phyloP scores from a whole-genome alignment of 768 basidiomycete genomes.

The Macrolepiota fuliginosa region DNA sequence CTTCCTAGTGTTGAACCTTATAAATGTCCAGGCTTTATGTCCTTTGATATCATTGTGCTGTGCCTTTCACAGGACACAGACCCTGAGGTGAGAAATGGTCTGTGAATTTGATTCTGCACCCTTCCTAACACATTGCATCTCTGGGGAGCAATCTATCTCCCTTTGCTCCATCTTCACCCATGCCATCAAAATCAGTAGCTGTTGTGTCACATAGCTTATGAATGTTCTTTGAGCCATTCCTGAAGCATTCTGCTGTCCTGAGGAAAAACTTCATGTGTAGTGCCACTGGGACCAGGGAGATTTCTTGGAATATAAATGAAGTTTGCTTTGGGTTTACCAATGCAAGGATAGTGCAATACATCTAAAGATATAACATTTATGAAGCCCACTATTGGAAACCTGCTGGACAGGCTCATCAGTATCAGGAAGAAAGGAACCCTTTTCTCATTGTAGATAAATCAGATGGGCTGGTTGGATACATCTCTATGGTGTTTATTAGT shows the following conservation, averaged over 20 bases:
- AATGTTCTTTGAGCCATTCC: conserved; percentile 24
- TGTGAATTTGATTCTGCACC: too few species aligned
- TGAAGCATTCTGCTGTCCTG: conserved; percentile 17
- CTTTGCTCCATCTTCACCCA: conserved; percentile 3
- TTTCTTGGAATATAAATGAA: conserved; percentile 38
- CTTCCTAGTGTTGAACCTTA: conserved; percentile 36
- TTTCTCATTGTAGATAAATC: conserved; percentile 11
- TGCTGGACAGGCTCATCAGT: conserved; percentile 18
- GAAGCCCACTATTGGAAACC: conserved; percentile 29
- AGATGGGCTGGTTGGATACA: conserved; percentile 21
- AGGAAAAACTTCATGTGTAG: conserved; percentile 23
- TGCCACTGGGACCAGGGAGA: conserved; percentile 27
- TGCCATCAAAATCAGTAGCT: conserved; percentile 28
- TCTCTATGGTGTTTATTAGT: conserved; percentile 22
- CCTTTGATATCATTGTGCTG: conserved; percentile 27
- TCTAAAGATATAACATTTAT: conserved; percentile 18
- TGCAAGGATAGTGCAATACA: conserved; percentile 34
- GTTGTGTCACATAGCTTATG: conserved; percentile 29
- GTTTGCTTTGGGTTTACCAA: conserved; percentile 30
- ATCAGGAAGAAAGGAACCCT: conserved; percentile 17
- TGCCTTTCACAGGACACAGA: too few species aligned
- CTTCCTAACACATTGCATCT: too few species aligned
- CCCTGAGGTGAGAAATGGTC: too few species aligned
- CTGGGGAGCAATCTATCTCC: background rate
- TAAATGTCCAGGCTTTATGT: conserved; percentile 39